Evolutionary conservation across 2,329 filamentous ascomycete genomes (phyloP), one percentile per base, ranked within the genome.

Genomic region (Fusarium tjaetaba): DNA sequence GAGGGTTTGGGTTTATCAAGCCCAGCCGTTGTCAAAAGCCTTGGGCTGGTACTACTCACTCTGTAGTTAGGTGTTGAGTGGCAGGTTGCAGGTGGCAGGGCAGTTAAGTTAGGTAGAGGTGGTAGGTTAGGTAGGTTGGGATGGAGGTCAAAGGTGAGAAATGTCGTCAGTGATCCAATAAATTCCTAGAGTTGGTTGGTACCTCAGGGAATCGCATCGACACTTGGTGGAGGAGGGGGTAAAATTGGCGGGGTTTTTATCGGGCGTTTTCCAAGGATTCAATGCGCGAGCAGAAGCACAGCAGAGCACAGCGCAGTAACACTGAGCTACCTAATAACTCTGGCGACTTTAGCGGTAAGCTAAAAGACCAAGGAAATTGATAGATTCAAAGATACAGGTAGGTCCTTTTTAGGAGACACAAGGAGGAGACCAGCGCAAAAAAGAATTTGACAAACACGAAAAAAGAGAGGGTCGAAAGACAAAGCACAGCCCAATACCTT

Each of bases 141-240:
- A n/a, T n/a, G n/a, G n/a, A 45, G 53, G 22, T 32, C 38, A 73
- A 76, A 78, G 74, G 77, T 76, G 70, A 77, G 75, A 76, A 74
- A 82, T 81, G 80, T 81, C 80, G 80, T 82, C 81, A 82, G 80
- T 81, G 78, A 79, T 75, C 28, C 58, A 46, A 58, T 39, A 39
- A 53, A 34, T 53, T 55, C 51, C 51, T 28, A 55, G 34, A 55
- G 51, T 38, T 55, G 48, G 36, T 53, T 58, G 78, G 77, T 42
- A 46, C 60, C 41, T 38, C 22, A 56, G 60, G 57, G 58, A 65
- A 65, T 65, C 57, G 45, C 73, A 73, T 74, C 67, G 78, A 76
- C 70, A 71, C 68, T 73, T 61, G 60, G 67, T 56, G 61, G 65
- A 36, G 41, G 52, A 68, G 70, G 68, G 63, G 65, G 48, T 72